These are phyloP conservation scores for Stephania cephalantha DNA, from an alignment of 164 flowering plant genomes.

Conservation along the genomic window DNA sequence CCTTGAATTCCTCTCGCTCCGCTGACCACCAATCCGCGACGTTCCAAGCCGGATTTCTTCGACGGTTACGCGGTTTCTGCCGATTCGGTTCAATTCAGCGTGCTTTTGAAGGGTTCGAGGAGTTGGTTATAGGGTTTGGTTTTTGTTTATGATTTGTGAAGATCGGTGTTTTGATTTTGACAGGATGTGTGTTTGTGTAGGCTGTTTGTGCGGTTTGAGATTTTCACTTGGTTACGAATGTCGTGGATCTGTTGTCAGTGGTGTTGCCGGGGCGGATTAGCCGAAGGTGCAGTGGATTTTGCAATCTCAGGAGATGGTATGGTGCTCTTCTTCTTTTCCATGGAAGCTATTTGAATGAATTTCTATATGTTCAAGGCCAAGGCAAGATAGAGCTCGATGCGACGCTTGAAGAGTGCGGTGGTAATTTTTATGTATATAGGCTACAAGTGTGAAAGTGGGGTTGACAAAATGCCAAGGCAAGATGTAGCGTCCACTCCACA, in stretches of 20 bases:
- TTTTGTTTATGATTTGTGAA: not conserved
- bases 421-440: too few relatives aligned
- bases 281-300: slow-evolving; percentile 78
- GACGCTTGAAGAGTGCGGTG: too few relatives aligned
- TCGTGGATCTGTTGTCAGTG: slow-evolving; percentile 58
- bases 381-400: too few relatives aligned
- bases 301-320: slow-evolving; percentile 64
- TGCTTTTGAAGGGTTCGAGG: slow-evolving; percentile 80
- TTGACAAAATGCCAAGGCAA: too few relatives aligned
- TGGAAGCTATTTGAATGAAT: not conserved
- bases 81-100: slow-evolving; percentile 64
- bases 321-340: not conserved
- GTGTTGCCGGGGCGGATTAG: slow-evolving; percentile 64
- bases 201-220: slow-evolving; percentile 85
- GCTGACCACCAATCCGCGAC: slow-evolving; percentile 67
- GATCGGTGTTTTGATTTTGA: slow-evolving; percentile 10
- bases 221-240: slow-evolving; percentile 62
- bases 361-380: too few relatives aligned
- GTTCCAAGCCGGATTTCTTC: slow-evolving; percentile 68
- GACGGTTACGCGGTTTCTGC: slow-evolving; percentile 52
- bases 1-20: slow-evolving; percentile 81
- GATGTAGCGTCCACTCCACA: too few relatives aligned
- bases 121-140: not conserved
- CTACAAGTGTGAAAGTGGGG: too few relatives aligned
- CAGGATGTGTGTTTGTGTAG: slow-evolving; percentile 26